These are phyloP conservation scores for Paxillus involutus DNA, from an alignment of 768 basidiomycete genomes.

Conservation along the genomic window DNA sequence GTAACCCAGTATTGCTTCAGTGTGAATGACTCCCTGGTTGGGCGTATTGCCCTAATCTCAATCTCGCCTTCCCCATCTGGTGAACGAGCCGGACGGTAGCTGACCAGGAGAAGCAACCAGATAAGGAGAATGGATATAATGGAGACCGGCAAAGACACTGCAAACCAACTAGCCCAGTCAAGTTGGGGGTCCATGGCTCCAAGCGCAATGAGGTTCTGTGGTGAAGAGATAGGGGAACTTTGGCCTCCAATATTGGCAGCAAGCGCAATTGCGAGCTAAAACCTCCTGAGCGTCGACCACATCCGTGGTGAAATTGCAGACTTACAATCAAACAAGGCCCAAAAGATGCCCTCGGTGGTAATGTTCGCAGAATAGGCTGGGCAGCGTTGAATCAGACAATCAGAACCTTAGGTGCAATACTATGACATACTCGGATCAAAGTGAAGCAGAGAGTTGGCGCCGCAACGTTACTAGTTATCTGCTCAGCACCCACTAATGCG, in stretches of 20 bases:
- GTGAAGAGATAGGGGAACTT: constrained; percentile 95
- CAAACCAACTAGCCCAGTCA: constrained; percentile 93
- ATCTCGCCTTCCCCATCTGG: constrained; percentile 77
- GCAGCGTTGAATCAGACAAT: not conserved
- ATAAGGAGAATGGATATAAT: constrained; percentile 83
- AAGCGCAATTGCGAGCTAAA: constrained; percentile 91
- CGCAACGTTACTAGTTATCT: constrained; percentile 77
- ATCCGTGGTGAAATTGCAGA: not conserved
- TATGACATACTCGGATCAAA: constrained; percentile 74
- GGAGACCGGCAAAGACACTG: constrained; percentile 90
- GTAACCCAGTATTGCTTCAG: constrained; percentile 88
- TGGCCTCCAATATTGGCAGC: constrained; percentile 98
- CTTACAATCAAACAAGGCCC: constrained; percentile 90
- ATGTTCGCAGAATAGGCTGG: constrained; percentile 90
- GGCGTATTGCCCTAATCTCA: constrained; percentile 81
- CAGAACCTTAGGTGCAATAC: not conserved
- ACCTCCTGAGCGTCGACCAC: not conserved
- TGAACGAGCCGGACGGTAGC: constrained; percentile 72
- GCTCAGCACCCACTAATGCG: constrained; percentile 4
- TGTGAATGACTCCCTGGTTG: constrained; percentile 80
- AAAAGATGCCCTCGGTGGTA: constrained; percentile 85
- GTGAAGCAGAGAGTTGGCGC: constrained; percentile 97
- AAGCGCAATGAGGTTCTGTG: constrained; percentile 94
- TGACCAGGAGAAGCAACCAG: constrained; percentile 84
- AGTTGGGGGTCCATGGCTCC: constrained; percentile 81